Conservation (phyloP, 2,329 filamentous ascomycete species). For the Torrubiella hemipterigena region DNA sequence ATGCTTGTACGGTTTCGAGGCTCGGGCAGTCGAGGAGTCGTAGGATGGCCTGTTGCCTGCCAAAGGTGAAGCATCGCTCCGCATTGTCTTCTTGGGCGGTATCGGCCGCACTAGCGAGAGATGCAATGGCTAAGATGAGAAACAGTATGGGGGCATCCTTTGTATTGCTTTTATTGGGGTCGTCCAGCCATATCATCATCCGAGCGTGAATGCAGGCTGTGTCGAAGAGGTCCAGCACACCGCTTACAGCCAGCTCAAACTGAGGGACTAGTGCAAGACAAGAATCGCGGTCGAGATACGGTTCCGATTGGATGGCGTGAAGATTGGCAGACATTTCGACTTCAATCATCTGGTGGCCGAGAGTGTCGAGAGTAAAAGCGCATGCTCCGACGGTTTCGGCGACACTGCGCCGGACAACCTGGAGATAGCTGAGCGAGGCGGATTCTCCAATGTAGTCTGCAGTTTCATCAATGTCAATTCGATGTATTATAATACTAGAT, state of each 20-base stretch:
- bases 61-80: conserved; percentile 1
- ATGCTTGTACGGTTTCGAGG: conserved; percentile 1
- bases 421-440: neutral
- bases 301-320: neutral
- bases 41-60: conserved; percentile 1
- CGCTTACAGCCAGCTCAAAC: conserved; percentile 2
- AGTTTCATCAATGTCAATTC: neutral
- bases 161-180: neutral
- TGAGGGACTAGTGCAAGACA: neutral
- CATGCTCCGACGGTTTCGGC: neutral
- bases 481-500: too few species aligned
- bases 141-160: neutral
- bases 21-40: conserved; percentile 2
- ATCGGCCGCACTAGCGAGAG: neutral
- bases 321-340: neutral
- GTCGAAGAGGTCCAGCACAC: conserved; percentile 1
- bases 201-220: neutral
- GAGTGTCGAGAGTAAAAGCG: neutral
- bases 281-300: neutral
- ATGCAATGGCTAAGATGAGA: neutral
- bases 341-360: neutral
- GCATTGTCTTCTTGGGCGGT: neutral
- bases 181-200: neutral
- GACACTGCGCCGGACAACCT: neutral
- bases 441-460: neutral